Base-by-base conservation (phyloP, 805 yeast genomes). In the Ogataea paraovalis region DNA sequence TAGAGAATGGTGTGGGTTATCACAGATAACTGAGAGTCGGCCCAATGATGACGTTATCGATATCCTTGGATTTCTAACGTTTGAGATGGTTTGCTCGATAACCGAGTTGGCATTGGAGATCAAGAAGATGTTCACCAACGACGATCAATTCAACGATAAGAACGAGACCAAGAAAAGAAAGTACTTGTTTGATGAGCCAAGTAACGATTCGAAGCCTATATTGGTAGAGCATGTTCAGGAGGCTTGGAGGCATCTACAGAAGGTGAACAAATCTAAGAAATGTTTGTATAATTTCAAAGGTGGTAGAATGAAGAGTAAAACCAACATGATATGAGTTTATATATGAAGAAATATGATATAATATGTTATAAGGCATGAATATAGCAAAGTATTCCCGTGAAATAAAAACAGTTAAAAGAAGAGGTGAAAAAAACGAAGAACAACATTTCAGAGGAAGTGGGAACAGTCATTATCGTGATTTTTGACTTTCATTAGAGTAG, bases 31-130 rank as follows among this genome's bases (percentile, higher is more conserved):
- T 4, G 99, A 94, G 52, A 80, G 92, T 19, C 79, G 92, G 58
- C 96, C 98, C 2, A 87, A 87, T 61, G 99, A 94, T 67, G 99
- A 94, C 72, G 96, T 94, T 22, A 83, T 94, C 54, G 99, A 94
- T 71, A 94, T 92, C 34, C 70, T 94, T 30, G 99, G 99, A 23
- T 94, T 94, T 61, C 68, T 94, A 46, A 94, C 99, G 0, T 94
- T 94, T 71, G 99, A 94, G 65, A 90, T 92, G 65, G 99, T 94
- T 2, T 95, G 98, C 60, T 83, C 92, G 8, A 68, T 94, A 44
- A 94, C 99, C 0, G 98, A 92, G 67, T 87, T 84, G 57, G 98
- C 98, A 1, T 74, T 92, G 64, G 79, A 76, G 49, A 83, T 94
- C 30, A 90, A 91, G 43, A 47, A 44, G 19, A 41, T 51, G 56